phyloP scores from a whole-genome alignment of 2,329 filamentous ascomycete species.

The Chalaropsis ovoidea region DNA sequence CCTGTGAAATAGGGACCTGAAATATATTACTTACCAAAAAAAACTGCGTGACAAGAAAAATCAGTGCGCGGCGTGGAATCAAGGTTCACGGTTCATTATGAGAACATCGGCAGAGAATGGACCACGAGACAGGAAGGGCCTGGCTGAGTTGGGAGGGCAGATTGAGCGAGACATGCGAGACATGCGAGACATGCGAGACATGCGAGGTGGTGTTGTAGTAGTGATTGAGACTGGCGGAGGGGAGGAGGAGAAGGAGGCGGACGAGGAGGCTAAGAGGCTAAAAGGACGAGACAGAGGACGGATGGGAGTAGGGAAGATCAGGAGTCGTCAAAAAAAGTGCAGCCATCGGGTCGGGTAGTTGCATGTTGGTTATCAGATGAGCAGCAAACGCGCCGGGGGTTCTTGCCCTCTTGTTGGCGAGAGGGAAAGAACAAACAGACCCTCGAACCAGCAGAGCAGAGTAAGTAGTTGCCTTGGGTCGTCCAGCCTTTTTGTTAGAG shows the following conservation, averaged over 20 bases:
- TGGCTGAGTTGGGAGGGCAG: background rate
- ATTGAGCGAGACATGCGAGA: background rate
- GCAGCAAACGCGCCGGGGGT: background rate
- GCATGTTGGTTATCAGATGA: background rate
- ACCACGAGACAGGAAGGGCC: background rate
- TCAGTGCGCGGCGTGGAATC: background rate
- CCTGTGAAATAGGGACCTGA: background rate
- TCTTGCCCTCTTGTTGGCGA: background rate
- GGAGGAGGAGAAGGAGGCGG: background rate
- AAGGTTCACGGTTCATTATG: background rate
- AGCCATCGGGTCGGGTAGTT: background rate
- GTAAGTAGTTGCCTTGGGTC: background rate
- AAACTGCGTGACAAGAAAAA: background rate
- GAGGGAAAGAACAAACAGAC: background rate
- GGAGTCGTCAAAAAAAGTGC: background rate
- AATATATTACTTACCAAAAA: background rate
- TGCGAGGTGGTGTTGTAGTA: background rate
- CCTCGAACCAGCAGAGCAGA: background rate
- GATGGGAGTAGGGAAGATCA: too few relatives aligned
- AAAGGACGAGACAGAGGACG: background rate
- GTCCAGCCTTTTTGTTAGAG: background rate
- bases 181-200: background rate
- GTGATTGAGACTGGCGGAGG: background rate
- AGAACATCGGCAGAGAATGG: background rate
- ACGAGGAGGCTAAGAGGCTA: background rate